These are phyloP conservation scores for Coemansia sp. DNA, from an alignment of 192 early-diverging fungal species.

Conservation along the genomic window DNA sequence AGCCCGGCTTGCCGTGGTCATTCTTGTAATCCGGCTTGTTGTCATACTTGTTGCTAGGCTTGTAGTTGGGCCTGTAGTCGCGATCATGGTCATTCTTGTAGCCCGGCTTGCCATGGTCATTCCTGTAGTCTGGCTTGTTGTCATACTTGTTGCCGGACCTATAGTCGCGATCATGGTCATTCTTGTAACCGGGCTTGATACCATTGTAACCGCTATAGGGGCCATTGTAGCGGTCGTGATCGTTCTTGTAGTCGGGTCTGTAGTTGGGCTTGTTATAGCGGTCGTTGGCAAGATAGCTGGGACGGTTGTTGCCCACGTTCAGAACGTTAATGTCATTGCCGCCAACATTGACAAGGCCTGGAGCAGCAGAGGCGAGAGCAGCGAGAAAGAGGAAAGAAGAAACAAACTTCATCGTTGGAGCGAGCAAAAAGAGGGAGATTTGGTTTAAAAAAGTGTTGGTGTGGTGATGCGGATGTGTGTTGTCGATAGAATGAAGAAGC, in stretches of 20 bases:
- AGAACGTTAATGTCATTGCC: background rate
- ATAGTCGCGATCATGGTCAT: background rate
- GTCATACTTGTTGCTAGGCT: background rate
- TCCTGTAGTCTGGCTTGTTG: slow-evolving; percentile 2
- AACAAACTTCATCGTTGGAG: slow-evolving; percentile 27
- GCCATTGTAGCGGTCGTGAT: slow-evolving; percentile 1
- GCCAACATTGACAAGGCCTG: slow-evolving; percentile 5
- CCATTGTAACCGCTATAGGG: background rate
- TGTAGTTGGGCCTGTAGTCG: background rate
- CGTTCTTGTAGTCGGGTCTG: background rate
- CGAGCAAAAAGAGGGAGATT: background rate
- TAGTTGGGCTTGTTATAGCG: slow-evolving; percentile 4
- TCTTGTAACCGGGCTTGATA: background rate
- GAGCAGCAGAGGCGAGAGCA: slow-evolving; percentile 11
- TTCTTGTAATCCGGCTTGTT: background rate
- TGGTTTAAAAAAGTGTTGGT: background rate
- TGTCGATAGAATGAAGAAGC: background rate
- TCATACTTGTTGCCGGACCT: slow-evolving; percentile 1
- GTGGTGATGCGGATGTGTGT: background rate
- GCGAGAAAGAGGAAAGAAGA: slow-evolving; percentile 28
- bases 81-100: slow-evolving; percentile 1
- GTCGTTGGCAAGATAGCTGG: background rate
- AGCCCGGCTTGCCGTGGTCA: background rate
- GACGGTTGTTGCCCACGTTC: background rate
- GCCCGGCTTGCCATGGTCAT: background rate